These are phyloP conservation scores for Thymus mandschuricus DNA, from an alignment of 257 asterid species.

Conservation along the genomic window DNA sequence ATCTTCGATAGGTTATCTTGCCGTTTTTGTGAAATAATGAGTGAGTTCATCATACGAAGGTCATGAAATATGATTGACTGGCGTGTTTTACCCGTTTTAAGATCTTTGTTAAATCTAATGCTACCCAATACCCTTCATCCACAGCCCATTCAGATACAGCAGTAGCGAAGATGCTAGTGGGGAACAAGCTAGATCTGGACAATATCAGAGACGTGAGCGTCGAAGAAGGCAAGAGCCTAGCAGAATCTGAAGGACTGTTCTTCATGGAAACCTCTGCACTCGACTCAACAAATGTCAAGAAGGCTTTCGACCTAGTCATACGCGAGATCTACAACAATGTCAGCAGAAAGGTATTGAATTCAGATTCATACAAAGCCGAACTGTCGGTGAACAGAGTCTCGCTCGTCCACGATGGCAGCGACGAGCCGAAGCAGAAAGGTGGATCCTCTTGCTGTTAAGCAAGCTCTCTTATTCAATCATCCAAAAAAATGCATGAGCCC, in stretches of 20 bases:
- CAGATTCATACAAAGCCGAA: conserved; percentile 64
- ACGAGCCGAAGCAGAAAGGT: conserved; percentile 45
- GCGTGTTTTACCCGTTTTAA: neutral
- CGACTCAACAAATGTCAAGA: conserved; percentile 57
- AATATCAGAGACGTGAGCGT: conserved; percentile 56
- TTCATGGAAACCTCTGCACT: conserved; percentile 75
- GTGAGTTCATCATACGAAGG: neutral
- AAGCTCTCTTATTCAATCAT: neutral
- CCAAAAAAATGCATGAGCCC: conserved; percentile 13
- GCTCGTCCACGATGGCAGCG: conserved; percentile 46
- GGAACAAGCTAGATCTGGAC: conserved; percentile 60
- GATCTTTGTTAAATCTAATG: conserved; percentile 16
- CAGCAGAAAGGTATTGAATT: conserved; percentile 73
- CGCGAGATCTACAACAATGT: conserved; percentile 60
- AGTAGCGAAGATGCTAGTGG: conserved; percentile 64
- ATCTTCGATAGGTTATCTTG: neutral
- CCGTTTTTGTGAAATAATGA: neutral
- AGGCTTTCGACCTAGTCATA: conserved; percentile 59
- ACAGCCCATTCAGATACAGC: conserved; percentile 65
- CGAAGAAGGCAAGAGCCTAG: conserved; percentile 63
- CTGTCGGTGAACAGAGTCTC: conserved; percentile 58
- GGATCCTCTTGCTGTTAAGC: conserved; percentile 57
- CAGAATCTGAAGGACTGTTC: conserved; percentile 65
- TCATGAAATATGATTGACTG: too few relatives aligned
- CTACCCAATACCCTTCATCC: conserved; percentile 27